Base-by-base conservation (phyloP, 306 rosid species). In the Quercus berberidifolia region DNA sequence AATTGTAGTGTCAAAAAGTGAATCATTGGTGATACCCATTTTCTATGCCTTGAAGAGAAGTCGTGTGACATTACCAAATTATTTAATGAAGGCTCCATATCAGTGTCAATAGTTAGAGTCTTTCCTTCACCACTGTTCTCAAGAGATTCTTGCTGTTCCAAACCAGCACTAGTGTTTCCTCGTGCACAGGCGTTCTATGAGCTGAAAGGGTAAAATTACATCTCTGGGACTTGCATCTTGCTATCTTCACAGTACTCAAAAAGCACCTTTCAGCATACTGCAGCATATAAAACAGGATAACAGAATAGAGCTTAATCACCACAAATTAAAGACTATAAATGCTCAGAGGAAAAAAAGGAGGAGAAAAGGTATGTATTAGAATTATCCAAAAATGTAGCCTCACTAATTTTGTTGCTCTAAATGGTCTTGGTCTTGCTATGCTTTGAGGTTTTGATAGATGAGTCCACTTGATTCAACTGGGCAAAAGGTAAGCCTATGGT, bases 101-200 rank as follows among this genome's bases (percentile, higher is more conserved):
- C 14, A 20, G 28, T 20, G 64, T 20, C 10, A 21, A 21, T 17
- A 26, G 19, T 63, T 71, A 77, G 58, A 93, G 85, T 57, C 97
- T 90, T 83, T 93, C 98, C 86, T 88, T 90, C 79, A 91, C 94
- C 58, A 90, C 88, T 35, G 87, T 81, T 74, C 86, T 80, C 62
- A 71, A 49, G 68, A 88, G 87, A 67, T 76, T 79, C 77, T 69
- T 72, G 82, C 92, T 80, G 88, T 86, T 86, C 94, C 97, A 86
- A 81, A 86, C 89, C 52, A 86, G 69, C 43, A 90, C 89, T 64
- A 90, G 86, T 0, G 94, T 91, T 72, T 90, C 94, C 51, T 85
- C 78, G 81, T 93, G 98, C 71, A 93, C 88, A 13, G 84, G 79
- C 80, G 84, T 78, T 73, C 81, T 58, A 9, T 65, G 70, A 74